Base-by-base conservation (phyloP, 1,284 basidiomycete genomes). In the Schizophyllum amplum region DNA sequence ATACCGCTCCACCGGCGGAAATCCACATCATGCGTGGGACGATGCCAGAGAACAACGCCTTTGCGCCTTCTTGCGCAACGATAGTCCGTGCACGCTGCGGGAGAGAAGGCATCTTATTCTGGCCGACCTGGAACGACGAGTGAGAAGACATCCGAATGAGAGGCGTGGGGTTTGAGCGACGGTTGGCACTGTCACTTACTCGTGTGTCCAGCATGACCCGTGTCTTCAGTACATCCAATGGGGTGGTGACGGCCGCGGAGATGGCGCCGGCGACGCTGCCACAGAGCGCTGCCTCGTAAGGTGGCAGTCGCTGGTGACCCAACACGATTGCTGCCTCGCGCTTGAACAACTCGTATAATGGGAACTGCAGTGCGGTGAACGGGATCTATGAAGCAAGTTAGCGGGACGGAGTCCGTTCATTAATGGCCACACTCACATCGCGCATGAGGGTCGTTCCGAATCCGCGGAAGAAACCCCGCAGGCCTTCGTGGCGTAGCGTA, bases 331-430 rank as follows among this genome's bases (percentile, higher is more conserved):
- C 83, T 5, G 89, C 68, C 26, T 77, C 75, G 1, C 76, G 62
- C 70, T 99, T 99, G 61, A 99, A 76, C 47, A 83, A 77, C 73
- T 99, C 97, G 67, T 98, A 99, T 23, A 99, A 72, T 0, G 97
- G 97, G 68, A 99, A 99, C 69, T 99, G 97, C 23, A 99, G 78
- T 11, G 94, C 96, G 0, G 96, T 97, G 75, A 99, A 99, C 0
- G 96, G 96, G 47, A 99, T 94, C 93, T 64, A 90, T 74, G 60
- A 87, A 84, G 49, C 93, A 80, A 0, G 90, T 92, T 56, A n/a
- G n/a, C n/a, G n/a, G n/a, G n/a, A n/a, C n/a, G n/a, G n/a, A n/a
- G n/a, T n/a, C n/a, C n/a, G n/a, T n/a, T n/a, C n/a, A n/a, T n/a
- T n/a, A n/a, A n/a, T 83, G 84, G 0, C 83, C 84, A 65, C 90